Evolutionary conservation across 192 early-diverging fungal species (phyloP).

Genomic region (Spizellomyces sp.): DNA sequence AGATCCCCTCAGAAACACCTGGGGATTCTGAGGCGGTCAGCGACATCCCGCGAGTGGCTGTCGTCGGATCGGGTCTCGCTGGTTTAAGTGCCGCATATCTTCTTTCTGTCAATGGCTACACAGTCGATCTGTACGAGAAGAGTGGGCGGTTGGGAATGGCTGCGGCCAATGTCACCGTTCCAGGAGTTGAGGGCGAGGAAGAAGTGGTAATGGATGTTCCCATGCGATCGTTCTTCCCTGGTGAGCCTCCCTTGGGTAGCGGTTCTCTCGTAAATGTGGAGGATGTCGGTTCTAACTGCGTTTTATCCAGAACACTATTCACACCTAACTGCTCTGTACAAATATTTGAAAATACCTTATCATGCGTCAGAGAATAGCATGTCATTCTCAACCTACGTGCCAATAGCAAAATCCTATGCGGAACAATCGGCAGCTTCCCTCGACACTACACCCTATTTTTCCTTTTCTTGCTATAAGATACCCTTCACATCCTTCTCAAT

Average conservation of each 20-base stretch:
- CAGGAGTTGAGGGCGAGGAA: slow-evolving; percentile 24
- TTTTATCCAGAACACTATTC: slow-evolving; percentile 44
- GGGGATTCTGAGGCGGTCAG: too few relatives aligned
- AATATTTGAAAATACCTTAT: slow-evolving; percentile 36
- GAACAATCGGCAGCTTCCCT: slow-evolving; percentile 1
- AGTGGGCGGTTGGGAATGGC: slow-evolving; percentile 47
- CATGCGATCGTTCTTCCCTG: slow-evolving; percentile 56
- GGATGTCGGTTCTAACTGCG: not conserved
- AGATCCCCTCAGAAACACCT: too few relatives aligned
- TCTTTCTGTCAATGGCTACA: slow-evolving; percentile 33
- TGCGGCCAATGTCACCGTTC: slow-evolving; percentile 38
- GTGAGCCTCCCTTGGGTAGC: not conserved
- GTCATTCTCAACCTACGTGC: slow-evolving; percentile 40
- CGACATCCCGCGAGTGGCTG: slow-evolving; percentile 31
- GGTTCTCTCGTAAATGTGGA: not conserved
- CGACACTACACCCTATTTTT: slow-evolving; percentile 32
- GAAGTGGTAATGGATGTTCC: slow-evolving; percentile 55
- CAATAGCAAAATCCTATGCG: slow-evolving; percentile 10
- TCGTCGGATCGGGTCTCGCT: slow-evolving; percentile 56
- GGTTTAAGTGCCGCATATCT: slow-evolving; percentile 49
- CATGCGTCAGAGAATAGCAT: slow-evolving; percentile 44
- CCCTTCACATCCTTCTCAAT: slow-evolving; percentile 32
- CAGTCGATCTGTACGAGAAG: slow-evolving; percentile 44
- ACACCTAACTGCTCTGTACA: slow-evolving; percentile 39
- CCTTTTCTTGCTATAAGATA: slow-evolving; percentile 42